Evolutionary conservation across 2,329 filamentous ascomycete genomes (phyloP), one percentile per base, ranked within the genome.

Genomic region (Elsinoe arachidis): DNA sequence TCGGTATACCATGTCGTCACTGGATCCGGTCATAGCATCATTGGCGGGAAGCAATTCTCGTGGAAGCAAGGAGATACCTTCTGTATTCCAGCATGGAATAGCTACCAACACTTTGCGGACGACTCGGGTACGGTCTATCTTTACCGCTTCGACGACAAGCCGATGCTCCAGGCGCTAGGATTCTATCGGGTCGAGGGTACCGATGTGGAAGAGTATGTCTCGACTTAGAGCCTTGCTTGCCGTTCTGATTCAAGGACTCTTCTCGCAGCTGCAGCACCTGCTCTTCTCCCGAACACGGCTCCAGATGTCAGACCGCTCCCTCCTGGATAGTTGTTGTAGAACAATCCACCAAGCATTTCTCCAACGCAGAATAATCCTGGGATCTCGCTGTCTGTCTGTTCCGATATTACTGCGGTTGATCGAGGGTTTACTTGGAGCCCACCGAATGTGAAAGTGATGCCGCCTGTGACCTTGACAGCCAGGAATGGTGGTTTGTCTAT

Each of bases 401-500:
- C 70, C 1, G 72, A 74, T 12, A 85, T 66, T 0, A 86, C 77
- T 2, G 72, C 73, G 2, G 77, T 75, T 0, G 79, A 83, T 21
- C 79, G 67, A 0, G 80, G 74, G 51, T 81, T 75, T 1, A 84
- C 77, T 4, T 75, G 74, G 5, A 87, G 68, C 0, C 84, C 83
- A 1, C 83, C 84, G 69, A 87, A 87, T 0, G 84, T 87, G 62
- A 87, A 87, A 0, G 83, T 86, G 14, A 87, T 77, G 1, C 85
- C 84, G 46, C 81, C 82, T 3, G 78, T 80, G 2, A 87, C 82
- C 61, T 81, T 80, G 46, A 87, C 78, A 1, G 84, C 84, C 21
- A 84, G 68, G 63, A 82, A 87, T 0, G 84, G 84, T 0, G 73
- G 72, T 60, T 79, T 66, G 37, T 78, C 74, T 6, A 87, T 63